Evolutionary conservation across 805 yeast genomes (phyloP).

Genomic region (Ogataea salicorniae): DNA sequence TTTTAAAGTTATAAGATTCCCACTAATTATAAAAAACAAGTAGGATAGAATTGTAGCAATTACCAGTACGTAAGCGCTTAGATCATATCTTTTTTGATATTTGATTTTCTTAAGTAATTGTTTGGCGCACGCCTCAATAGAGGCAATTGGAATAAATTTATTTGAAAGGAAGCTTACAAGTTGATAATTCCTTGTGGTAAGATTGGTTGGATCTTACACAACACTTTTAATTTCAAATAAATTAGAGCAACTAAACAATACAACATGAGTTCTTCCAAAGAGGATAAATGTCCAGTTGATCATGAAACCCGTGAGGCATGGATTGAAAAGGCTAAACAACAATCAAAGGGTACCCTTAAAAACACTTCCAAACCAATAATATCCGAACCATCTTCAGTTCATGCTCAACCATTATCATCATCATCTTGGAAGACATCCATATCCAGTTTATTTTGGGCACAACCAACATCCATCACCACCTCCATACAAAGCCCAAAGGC

Average conservation of each 20-base stretch:
- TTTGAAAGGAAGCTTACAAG: too few relatives aligned
- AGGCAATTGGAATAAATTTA: too few relatives aligned
- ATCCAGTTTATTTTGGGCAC: constrained; percentile 6
- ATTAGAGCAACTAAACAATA: neutral
- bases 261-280: constrained; percentile 16
- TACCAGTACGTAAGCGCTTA: too few relatives aligned
- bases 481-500: neutral
- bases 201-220: too few relatives aligned
- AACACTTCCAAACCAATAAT: neutral
- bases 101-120: too few relatives aligned
- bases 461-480: neutral
- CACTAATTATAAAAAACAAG: too few relatives aligned
- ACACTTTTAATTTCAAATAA: neutral
- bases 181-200: too few relatives aligned
- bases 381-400: neutral
- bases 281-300: constrained; percentile 62
- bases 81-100: too few relatives aligned
- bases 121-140: too few relatives aligned
- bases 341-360: constrained; percentile 7
- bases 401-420: neutral
- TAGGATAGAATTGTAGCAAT: too few relatives aligned
- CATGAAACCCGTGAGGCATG: constrained; percentile 55
- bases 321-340: constrained; percentile 35
- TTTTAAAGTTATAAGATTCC: too few relatives aligned
- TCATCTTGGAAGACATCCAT: neutral